phyloP scores from a whole-genome alignment of 78 protist genomes.

The Emiliania huxleyi region DNA sequence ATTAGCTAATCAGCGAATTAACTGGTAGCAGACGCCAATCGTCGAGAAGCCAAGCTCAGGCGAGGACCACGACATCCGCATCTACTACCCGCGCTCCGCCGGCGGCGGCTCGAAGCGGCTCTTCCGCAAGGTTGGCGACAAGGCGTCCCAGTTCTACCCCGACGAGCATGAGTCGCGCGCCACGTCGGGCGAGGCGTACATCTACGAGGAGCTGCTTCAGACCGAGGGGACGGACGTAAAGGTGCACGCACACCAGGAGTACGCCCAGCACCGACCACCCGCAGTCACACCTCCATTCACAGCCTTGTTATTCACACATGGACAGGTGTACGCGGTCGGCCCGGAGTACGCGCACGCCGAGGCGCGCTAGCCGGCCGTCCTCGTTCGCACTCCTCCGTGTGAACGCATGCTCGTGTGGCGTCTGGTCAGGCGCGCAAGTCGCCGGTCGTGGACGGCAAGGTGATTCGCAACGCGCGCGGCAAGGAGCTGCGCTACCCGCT shows the following conservation, averaged over 20 bases:
- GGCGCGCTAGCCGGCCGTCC: too few species aligned
- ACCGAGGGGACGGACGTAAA: conserved; percentile 79
- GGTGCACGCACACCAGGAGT: too few species aligned
- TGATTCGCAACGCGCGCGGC: conserved; percentile 78
- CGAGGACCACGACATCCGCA: conserved; percentile 89
- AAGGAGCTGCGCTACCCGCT: conserved; percentile 77
- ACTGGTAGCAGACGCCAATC: conserved; percentile 6
- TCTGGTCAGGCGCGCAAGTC: too few species aligned
- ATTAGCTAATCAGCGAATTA: too few species aligned
- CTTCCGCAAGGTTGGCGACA: conserved; percentile 88
- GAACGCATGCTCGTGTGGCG: too few species aligned
- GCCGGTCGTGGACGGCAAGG: conserved; percentile 93
- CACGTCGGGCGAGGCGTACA: conserved; percentile 73
- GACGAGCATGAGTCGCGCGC: conserved; percentile 38
- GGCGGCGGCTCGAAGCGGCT: conserved; percentile 85
- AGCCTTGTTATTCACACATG: too few species aligned
- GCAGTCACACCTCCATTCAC: too few species aligned
- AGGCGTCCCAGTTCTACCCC: conserved; percentile 52
- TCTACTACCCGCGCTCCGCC: conserved; percentile 78
- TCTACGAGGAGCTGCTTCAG: conserved; percentile 74
- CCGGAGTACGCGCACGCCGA: conserved; percentile 87
- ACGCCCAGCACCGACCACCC: too few species aligned
- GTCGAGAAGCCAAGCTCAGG: conserved; percentile 90
- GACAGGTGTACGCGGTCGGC: conserved; percentile 75
- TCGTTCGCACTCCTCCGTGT: too few species aligned